Evolutionary conservation across 192 early-diverging fungal species (phyloP).

Genomic region (Nowakowskiella sp.): DNA sequence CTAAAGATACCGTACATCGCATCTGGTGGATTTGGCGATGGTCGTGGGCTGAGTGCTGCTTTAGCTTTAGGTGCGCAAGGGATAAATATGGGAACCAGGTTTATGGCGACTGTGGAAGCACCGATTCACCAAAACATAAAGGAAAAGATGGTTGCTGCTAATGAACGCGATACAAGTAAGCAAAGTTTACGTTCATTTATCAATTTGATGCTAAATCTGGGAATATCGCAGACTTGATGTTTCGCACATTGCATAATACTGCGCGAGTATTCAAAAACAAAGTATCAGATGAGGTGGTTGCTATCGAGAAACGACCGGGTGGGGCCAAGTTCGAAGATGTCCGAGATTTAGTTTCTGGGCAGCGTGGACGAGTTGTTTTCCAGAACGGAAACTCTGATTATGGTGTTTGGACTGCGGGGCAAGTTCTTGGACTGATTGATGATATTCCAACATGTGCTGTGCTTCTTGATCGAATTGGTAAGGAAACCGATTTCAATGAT

Average conservation of each 20-base stretch:
- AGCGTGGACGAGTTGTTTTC: slow-evolving; percentile 48
- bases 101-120: slow-evolving; percentile 69
- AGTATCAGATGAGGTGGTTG: slow-evolving; percentile 60
- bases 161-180: slow-evolving; percentile 49
- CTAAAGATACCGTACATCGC: slow-evolving; percentile 69
- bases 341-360: slow-evolving; percentile 57
- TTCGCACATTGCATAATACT: slow-evolving; percentile 69
- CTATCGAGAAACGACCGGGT: slow-evolving; percentile 55
- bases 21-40: slow-evolving; percentile 71
- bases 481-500: slow-evolving; percentile 30
- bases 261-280: slow-evolving; percentile 68
- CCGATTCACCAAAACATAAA: slow-evolving; percentile 72
- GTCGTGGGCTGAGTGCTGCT: slow-evolving; percentile 61
- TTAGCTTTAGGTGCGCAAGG: slow-evolving; percentile 47
- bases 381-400: slow-evolving; percentile 48
- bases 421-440: slow-evolving; percentile 63
- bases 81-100: slow-evolving; percentile 80
- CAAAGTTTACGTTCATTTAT: neutral
- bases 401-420: slow-evolving; percentile 59
- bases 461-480: slow-evolving; percentile 47
- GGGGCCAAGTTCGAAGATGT: slow-evolving; percentile 62
- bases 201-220: neutral
- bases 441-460: slow-evolving; percentile 73
- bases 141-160: slow-evolving; percentile 58
- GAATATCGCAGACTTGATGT: slow-evolving; percentile 42